Evolutionary conservation across 257 asterid genomes (phyloP), one percentile per base, ranked within the genome.

Genomic region (Solanum pimpinellifolium): DNA sequence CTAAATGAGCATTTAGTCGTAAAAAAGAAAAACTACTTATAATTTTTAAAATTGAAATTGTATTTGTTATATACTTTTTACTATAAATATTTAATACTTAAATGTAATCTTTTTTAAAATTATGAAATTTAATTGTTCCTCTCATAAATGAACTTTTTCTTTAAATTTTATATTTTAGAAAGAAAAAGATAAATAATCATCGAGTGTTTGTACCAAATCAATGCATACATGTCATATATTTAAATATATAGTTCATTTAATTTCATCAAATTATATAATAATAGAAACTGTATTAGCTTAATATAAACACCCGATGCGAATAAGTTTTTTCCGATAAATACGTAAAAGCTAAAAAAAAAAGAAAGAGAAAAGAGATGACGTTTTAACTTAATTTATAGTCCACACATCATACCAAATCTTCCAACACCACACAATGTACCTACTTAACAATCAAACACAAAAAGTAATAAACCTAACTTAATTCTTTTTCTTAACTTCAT

Each of bases 341-440:
- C 39, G 12, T n/a, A 11, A 21, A 9, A 60, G 11, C 27, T 9
- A 49, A 49, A 52, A 52, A 5, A 0, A 1, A 0, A 3, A 11
- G 2, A 2, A 23, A 23, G 3, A 62, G 31, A 11, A 2, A 23
- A 23, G 3, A 62, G 31, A 62, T n/a, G 70, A 62, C 70, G 70
- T 62, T 62, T 62, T 62, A 11, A 62, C 20, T 49, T 59, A 59
- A 59, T 59, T 47, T 18, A 2, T 81, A 9, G 68, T 29, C 85
- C 85, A 49, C 85, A 81, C 23, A 47, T 10, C 13, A 29, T 49
- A 31, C 85, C 85, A 81, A 46, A 29, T 31, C 41, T 49, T 20
- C 85, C 18, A 29, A 81, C 69, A 81, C 85, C 85, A 49, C 85
- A 81, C 25, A 81, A 4, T 4, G 23, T 29, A 81, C 85, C 85